Evolutionary conservation across 164 flowering plant species (phyloP).

Genomic region (Vitis amurensis): DNA sequence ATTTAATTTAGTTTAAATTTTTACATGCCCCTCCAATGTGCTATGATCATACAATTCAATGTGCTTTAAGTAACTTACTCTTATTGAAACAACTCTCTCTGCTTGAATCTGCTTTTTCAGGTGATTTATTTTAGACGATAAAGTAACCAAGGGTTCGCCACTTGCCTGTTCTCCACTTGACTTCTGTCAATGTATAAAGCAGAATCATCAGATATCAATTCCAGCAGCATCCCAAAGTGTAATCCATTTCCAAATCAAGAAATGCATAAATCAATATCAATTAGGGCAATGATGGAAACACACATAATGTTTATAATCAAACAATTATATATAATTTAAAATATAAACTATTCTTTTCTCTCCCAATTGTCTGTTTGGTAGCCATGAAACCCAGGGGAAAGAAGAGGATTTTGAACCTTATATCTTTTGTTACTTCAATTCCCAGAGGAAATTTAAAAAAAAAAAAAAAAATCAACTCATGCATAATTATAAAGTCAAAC

Average conservation of each 20-base stretch:
- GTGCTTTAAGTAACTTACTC: conserved; percentile 36
- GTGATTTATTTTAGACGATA: conserved; percentile 42
- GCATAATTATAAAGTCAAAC: no score
- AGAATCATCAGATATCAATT: neutral
- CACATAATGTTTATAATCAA: neutral
- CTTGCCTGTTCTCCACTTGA: conserved; percentile 24
- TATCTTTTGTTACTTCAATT: no score
- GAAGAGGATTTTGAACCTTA: neutral
- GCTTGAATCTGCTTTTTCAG: conserved; percentile 69
- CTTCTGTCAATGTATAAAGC: conserved; percentile 12
- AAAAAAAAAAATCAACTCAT: no score
- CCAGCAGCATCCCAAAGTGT: neutral
- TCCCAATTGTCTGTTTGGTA: neutral
- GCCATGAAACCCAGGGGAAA: neutral
- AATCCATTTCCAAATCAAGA: neutral
- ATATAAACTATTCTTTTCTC: neutral
- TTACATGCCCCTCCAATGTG: no score
- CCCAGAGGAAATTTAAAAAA: no score
- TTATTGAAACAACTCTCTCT: conserved; percentile 50
- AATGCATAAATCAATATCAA: neutral
- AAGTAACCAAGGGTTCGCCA: conserved; percentile 26
- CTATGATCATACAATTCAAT: no score
- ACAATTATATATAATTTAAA: neutral
- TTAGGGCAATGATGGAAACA: neutral
- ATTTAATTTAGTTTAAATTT: no score